phyloP scores from a whole-genome alignment of 2,329 filamentous ascomycete species.

The Lomentospora prolificans region DNA sequence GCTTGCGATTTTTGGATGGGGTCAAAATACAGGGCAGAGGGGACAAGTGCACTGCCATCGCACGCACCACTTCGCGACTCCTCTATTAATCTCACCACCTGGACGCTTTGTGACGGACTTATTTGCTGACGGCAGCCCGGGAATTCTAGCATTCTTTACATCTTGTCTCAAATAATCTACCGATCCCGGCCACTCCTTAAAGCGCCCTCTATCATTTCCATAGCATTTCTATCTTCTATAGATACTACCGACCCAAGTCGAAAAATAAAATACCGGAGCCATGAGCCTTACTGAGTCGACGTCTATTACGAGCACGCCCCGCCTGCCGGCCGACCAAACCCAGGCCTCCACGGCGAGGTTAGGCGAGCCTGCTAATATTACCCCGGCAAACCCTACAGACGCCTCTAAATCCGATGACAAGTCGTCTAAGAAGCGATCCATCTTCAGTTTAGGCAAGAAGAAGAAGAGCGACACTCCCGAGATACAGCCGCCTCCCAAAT shows the following conservation, averaged over 20 bases:
- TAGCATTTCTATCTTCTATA: no score
- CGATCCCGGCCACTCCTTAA: background rate
- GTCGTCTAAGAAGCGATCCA: conserved; percentile 42
- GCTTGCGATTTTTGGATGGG: no score
- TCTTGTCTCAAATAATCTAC: background rate
- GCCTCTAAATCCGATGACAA: background rate
- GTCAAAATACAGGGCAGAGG: background rate
- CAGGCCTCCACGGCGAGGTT: background rate
- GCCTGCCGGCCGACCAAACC: background rate
- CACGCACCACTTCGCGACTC: background rate
- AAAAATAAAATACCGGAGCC: background rate
- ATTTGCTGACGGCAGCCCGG: no score
- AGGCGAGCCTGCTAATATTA: background rate
- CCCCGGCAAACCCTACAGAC: background rate
- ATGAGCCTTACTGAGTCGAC: conserved; percentile 13
- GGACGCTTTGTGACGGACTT: background rate
- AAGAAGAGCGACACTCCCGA: conserved; percentile 29
- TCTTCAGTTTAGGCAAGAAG: conserved; percentile 56
- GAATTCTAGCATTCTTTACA: background rate
- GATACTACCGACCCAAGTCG: background rate
- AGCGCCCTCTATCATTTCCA: no score
- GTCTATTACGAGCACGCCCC: background rate
- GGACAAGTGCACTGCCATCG: background rate
- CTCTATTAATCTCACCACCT: background rate
- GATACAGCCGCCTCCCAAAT: conserved; percentile 22